Evolutionary conservation across 2,329 filamentous ascomycete genomes (phyloP), one percentile per base, ranked within the genome.

Genomic region (Aspergillus quadrilineatus): DNA sequence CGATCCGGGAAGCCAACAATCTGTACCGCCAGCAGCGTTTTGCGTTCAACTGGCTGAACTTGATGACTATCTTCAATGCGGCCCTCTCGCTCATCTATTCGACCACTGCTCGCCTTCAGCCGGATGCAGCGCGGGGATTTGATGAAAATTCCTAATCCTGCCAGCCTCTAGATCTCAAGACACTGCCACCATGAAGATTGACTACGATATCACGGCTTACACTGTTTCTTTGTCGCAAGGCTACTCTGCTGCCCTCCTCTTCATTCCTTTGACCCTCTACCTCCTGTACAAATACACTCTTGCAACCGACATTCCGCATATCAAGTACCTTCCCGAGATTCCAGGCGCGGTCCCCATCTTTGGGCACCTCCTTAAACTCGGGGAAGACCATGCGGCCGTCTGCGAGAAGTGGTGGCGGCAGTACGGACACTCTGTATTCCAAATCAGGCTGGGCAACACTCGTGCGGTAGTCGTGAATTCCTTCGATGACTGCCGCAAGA

Each of bases 401-500:
- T 77, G 82, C 28, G 78, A 80, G 56, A 72, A 74, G 63, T 83
- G 83, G 79, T 82, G 79, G 45, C 75, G 79, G 37, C 77, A 81
- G 58, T 85, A 83, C 53, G 81, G 82, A 1, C 79, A 70, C 34
- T 72, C 82, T 0, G 83, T 85, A 28, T 87, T 85, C 58, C 84
- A 87, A 63, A 71, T 74, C 47, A 65, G 63, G n/a, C 61, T 74
- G 1, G 72, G 71, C 10, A 74, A 74, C 47, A 70, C 67, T 1
- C 79, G 87, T 52, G 84, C 89, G 44, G 79, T 92, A 22, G 89
- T 90, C 62, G 87, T 88, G 50, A 92, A 91, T 64, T 85, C 83
- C 0, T 90, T 89, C 63, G 85, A 89, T 9, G 81, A 86, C 0
- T 87, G 89, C 26, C 82, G 81, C 52, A 79, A 66, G 60, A 79